phyloP scores from a whole-genome alignment of 352 stramenopile species.

The Globisporangium paddicum region DNA sequence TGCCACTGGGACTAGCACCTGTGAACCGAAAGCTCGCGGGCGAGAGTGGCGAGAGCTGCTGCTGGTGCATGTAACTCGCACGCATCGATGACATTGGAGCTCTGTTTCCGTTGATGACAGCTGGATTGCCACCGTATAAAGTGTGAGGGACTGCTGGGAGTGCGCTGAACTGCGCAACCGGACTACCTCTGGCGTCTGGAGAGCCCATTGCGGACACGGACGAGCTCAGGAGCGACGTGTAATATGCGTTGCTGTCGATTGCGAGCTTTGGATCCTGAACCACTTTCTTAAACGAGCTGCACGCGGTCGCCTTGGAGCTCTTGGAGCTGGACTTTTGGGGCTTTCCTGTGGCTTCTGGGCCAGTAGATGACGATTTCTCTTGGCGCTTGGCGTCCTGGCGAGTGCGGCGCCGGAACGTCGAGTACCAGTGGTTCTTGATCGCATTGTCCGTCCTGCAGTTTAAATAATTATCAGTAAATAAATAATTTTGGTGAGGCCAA shows the following conservation, averaged over 20 bases:
- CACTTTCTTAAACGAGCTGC: constrained; percentile 3
- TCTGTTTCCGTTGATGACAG: background rate
- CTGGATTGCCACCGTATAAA: background rate
- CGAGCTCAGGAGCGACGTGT: constrained; percentile 14
- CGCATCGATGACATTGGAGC: background rate
- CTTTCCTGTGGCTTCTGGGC: background rate
- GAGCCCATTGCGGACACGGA: constrained; percentile 33
- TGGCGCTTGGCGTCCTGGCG: constrained; percentile 49
- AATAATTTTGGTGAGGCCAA: too few relatives aligned
- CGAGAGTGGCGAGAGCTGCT: constrained; percentile 1
- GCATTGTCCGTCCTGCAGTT: constrained; percentile 60
- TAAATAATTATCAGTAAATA: background rate
- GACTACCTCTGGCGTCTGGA: constrained; percentile 10
- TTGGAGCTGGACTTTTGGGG: background rate
- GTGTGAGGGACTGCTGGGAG: background rate
- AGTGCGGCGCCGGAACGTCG: constrained; percentile 52
- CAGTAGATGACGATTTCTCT: constrained; percentile 4
- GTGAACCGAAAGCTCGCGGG: background rate
- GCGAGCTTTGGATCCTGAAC: constrained; percentile 1
- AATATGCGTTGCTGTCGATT: background rate
- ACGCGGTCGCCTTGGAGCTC: background rate
- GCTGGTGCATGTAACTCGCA: constrained; percentile 10
- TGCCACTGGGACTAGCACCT: background rate
- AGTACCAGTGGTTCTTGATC: constrained; percentile 89
- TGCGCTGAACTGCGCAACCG: background rate